Base-by-base conservation (phyloP, 164 flowering plant genomes). In the Stephania cephalantha region DNA sequence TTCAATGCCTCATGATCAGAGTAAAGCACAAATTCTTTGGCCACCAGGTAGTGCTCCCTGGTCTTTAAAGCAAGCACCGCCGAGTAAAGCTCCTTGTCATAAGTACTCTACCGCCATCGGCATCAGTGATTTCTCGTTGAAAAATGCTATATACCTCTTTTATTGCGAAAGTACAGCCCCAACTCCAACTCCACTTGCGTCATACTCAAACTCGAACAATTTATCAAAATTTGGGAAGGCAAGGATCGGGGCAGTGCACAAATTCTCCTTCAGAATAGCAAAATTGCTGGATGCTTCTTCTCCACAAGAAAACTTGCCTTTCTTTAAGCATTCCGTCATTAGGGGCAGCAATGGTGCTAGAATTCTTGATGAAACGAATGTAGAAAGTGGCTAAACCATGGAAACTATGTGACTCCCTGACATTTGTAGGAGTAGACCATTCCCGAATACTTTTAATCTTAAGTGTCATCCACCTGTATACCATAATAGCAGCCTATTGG, bases 21-120 rank as follows among this genome's bases (percentile, higher is more conserved):
- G 18, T 50, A 31, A 2, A 71, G 61, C n/a, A 71, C 3, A 52
- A 71, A 50, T 8, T n/a, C 22, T 12, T 72, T 72, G 3, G n/a
- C 12, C 3, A 67, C 8, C 13, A 72, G 55, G 29, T 77, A 77
- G 22, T 72, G 68, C 5, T 35, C 13, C 55, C 75, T 72, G 42
- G 72, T 68, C 68, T n/a, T 55, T 65, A 31, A 72, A 53, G 42
- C 72, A 31, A 0, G 68, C 68, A 72, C 42, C 42, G 4, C 42
- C 1, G 42, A 35, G 4, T 77, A 77, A 20, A 77, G 72, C 45
- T 77, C 75, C 7, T 66, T 68, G 18, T 72, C 79, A 45, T 67
- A 77, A 7, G 72, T 77, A 6, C 44, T 66, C 15, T 72, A 77
- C 13, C n/a, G n/a, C 11, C 9, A 9, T 5, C 63, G 0, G 55